Evolutionary conservation across 495 filamentous ascomycete species (phyloP), one percentile per base, ranked within the genome.

Genomic region (Schizothecium vesticola): DNA sequence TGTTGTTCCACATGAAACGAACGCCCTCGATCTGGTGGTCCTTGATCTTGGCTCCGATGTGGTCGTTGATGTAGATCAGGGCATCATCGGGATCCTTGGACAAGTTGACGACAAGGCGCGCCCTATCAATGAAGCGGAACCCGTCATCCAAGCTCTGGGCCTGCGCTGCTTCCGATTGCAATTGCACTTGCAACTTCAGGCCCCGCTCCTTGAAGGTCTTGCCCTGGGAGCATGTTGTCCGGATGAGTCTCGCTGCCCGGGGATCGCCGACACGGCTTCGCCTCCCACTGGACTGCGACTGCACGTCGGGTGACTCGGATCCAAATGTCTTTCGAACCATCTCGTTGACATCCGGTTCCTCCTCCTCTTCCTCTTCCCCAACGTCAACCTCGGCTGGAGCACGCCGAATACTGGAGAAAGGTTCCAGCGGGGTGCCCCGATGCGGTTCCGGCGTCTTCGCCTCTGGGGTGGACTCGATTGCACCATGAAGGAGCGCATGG

Each of bases 1-100:
- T 75, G 67, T 96, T 90, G 67, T 91, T 86, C 93, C 94, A 98
- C 85, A 98, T 85, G 78, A 97, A 97, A 23, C 90, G 88, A 61
- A 97, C 86, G 4, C 94, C 94, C 2, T 84, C 72, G 69, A 89
- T 78, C 70, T 88, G 84, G 71, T 89, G 78, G 63, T 85, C 76
- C 72, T 88, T 85, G 71, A 89, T 85, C 36, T 75, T 73, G 43
- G 43, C 60, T 61, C 83, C 79, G 66, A 87, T 84, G 60, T 82
- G 61, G 21, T 82, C 69, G 61, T 86, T 74, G 61, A 87, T 71
- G 59, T 83, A 85, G 24, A 86, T 79, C 29, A 86, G 78, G 0
- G 79, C 81, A 59, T 88, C 75, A 9, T 87, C 86, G 11, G 68
- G 71, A 10, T 83, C 80, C 65, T 91, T 88, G n/a, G 85, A 86